Base-by-base conservation (phyloP, 805 yeast genomes). In the Kazachstania viticola region DNA sequence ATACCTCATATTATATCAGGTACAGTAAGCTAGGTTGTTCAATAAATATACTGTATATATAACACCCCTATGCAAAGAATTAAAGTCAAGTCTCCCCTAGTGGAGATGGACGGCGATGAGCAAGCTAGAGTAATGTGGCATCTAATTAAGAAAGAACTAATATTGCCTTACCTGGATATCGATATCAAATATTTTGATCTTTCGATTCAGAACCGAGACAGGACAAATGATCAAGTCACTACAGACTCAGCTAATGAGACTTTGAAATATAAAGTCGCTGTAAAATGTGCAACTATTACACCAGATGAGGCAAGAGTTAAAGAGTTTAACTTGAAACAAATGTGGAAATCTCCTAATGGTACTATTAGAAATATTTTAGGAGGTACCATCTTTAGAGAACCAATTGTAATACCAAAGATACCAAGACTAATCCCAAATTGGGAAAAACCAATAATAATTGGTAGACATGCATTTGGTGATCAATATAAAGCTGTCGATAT, bases 331-430 rank as follows among this genome's bases (percentile, higher is more conserved):
- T 70, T 88, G 60, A 85, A 87, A 65, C 81, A 84, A 60, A 87
- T 88, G 97, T 87, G 95, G 95, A 69, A 80, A 37, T 82, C 95
- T 13, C 97, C 97, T 41, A 87, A 88, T 60, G 97, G 97, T 36
- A 88, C 97, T 31, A 82, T 88, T 56, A 77, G 97, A 63, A 87
- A 87, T 65, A 79, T 88, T 39, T 66, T 87, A 38, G 95, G 94
- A 30, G 97, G 97, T 37, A 88, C 96, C 18, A 95, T 88, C 27
- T 87, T 88, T 71, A 73, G 97, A 49, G 97, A 87, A 63, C 94
- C 95, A 39, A 88, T 87, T 57, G 83, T 87, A 33, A 84, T 88
- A 47, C 83, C 83, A 33, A 64, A 73, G 45, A 79, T 88, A 47
- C 96, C 96, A 34, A 67, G 94, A 43, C 68, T 85, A 40, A 79